A percentile compares a stretch with the other conserved stretches of the same genome.
phyloP scores from a whole-genome alignment of 1,139 yeast genomes.

The Saccharomyces hybrid region DNA sequence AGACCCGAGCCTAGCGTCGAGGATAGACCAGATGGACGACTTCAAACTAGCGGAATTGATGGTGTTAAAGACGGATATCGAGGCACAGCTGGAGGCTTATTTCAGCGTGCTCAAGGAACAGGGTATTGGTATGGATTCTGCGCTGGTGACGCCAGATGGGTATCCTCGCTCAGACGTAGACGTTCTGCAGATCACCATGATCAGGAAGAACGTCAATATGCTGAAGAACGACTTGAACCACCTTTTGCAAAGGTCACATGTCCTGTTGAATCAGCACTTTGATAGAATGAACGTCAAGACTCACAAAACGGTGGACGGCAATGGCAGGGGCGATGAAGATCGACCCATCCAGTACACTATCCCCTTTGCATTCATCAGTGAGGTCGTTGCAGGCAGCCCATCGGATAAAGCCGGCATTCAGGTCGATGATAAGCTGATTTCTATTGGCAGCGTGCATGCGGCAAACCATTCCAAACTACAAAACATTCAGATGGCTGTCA shows the following conservation, averaged over 20 bases:
- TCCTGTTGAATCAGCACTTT: slow-evolving; percentile 41
- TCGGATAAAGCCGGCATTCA: slow-evolving; percentile 37
- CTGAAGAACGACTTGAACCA: slow-evolving; percentile 59
- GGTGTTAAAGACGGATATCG: slow-evolving; percentile 16
- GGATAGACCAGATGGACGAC: neutral
- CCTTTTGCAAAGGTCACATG: slow-evolving; percentile 44
- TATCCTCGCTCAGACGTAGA: slow-evolving; percentile 86
- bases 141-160: slow-evolving; percentile 63
- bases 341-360: slow-evolving; percentile 16
- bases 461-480: slow-evolving; percentile 43
- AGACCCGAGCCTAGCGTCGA: neutral
- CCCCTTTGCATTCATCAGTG: slow-evolving; percentile 56
- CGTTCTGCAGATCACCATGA: slow-evolving; percentile 54
- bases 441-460: slow-evolving; percentile 49
- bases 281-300: slow-evolving; percentile 2
- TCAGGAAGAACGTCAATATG: slow-evolving; percentile 57
- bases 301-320: neutral
- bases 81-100: slow-evolving; percentile 16
- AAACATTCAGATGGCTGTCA: slow-evolving; percentile 16
- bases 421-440: slow-evolving; percentile 42
- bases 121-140: slow-evolving; percentile 55
- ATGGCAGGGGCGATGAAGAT: neutral
- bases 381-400: slow-evolving; percentile 45
- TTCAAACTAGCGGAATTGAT: slow-evolving; percentile 1
- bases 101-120: slow-evolving; percentile 21